A percentile compares a stretch with the other conserved stretches of the same genome.
phyloP scores from a whole-genome alignment of 1,139 yeast species.

The Hansenula sp. region DNA sequence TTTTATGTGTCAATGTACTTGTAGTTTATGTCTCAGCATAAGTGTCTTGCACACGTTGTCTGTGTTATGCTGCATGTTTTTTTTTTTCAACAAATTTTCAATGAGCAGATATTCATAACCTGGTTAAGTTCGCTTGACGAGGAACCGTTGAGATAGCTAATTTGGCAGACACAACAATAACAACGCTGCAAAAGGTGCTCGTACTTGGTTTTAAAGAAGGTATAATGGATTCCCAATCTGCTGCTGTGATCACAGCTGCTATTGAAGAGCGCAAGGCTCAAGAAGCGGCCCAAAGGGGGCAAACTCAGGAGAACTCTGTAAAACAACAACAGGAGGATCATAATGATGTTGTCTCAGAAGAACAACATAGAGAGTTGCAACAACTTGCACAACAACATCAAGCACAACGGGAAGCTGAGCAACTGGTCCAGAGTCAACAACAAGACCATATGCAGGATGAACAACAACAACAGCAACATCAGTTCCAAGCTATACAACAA shows the following conservation, averaged over 20 bases:
- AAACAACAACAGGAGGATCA: neutral
- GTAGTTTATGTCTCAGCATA: neutral
- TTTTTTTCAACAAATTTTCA: neutral
- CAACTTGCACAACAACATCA: conserved; percentile 3
- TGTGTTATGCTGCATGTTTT: neutral
- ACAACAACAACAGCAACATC: conserved; percentile 3
- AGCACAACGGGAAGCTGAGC: conserved; percentile 2
- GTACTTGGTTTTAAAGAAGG: neutral
- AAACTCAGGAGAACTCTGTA: conserved; percentile 3
- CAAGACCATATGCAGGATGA: neutral
- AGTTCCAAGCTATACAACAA: conserved; percentile 3
- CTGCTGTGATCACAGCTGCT: conserved; percentile 20
- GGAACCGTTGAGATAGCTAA: neutral
- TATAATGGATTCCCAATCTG: conserved; percentile 16
- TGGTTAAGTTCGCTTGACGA: conserved; percentile 14
- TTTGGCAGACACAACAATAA: neutral
- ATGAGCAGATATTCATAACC: conserved; percentile 9
- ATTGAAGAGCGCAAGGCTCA: conserved; percentile 14
- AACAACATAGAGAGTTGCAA: conserved; percentile 1
- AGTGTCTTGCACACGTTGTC: too few species aligned
- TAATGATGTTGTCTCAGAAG: neutral
- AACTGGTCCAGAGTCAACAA: neutral
- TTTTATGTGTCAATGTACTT: too few species aligned
- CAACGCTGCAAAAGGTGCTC: neutral
- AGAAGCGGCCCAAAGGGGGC: conserved; percentile 1